Conservation (phyloP, 371 early-diverging fungal species). For the Blakeslea trispora region DNA sequence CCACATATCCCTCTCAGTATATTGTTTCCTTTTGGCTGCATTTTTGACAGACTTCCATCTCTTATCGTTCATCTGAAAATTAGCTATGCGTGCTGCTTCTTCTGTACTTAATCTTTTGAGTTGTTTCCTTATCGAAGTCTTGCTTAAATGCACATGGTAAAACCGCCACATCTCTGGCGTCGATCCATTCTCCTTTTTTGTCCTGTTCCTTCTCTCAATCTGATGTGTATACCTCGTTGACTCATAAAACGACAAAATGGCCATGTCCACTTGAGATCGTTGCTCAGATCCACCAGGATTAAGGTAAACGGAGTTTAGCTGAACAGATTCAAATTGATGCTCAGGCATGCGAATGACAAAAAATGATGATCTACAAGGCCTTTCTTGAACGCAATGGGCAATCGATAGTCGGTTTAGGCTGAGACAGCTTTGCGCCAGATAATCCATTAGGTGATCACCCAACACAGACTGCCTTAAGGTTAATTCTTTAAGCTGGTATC, state of each 20-base stretch:
- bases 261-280: slow-evolving; percentile 12
- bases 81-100: slow-evolving; percentile 27
- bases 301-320: slow-evolving; percentile 16
- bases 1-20: slow-evolving; percentile 17
- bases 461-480: slow-evolving; percentile 14
- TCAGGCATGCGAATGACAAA: slow-evolving; percentile 31
- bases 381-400: slow-evolving; percentile 20
- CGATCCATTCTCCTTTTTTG: slow-evolving; percentile 3
- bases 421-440: slow-evolving; percentile 18
- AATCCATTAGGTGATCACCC: slow-evolving; percentile 30
- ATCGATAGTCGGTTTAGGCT: slow-evolving; percentile 14
- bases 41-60: slow-evolving; percentile 28
- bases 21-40: slow-evolving; percentile 15
- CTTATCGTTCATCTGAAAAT: slow-evolving; percentile 28
- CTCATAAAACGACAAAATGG: slow-evolving; percentile 27
- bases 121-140: slow-evolving; percentile 9
- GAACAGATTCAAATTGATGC: slow-evolving; percentile 20
- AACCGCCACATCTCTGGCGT: slow-evolving; percentile 31
- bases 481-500: slow-evolving; percentile 6
- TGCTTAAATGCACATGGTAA: slow-evolving; percentile 22
- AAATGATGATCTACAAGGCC: slow-evolving; percentile 22
- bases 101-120: slow-evolving; percentile 24
- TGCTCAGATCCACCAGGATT: slow-evolving; percentile 23
- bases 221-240: slow-evolving; percentile 24
- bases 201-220: slow-evolving; percentile 11